Conservation (phyloP, 176 grass and related monocot genomes). For the Ananas comosus region DNA sequence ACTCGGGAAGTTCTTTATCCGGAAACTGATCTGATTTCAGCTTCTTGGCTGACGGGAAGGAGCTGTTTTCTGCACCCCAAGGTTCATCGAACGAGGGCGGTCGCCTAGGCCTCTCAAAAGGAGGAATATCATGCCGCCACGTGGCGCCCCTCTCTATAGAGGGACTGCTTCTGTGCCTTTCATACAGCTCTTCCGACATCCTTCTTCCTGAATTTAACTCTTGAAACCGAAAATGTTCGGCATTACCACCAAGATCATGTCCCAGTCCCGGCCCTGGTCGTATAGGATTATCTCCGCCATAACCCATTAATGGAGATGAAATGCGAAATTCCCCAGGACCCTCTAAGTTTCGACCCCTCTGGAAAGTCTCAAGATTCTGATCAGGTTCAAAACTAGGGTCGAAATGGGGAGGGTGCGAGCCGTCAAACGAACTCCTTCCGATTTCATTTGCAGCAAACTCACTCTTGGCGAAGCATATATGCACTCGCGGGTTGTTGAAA, state of each 20-base stretch:
- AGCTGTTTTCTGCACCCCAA: constrained; percentile 35
- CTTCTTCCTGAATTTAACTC: constrained; percentile 37
- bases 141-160: constrained; percentile 26
- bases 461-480: constrained; percentile 86
- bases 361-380: constrained; percentile 29
- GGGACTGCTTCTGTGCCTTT: constrained; percentile 34
- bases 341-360: constrained; percentile 31
- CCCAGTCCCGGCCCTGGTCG: constrained; percentile 22
- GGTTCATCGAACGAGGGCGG: constrained; percentile 33
- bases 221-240: constrained; percentile 31
- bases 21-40: constrained; percentile 28
- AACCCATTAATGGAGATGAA: constrained; percentile 23
- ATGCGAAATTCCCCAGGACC: constrained; percentile 42
- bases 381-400: constrained; percentile 20
- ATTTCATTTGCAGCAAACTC: constrained; percentile 38
- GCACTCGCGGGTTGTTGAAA: constrained; percentile 85
- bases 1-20: constrained; percentile 80
- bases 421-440: constrained; percentile 20
- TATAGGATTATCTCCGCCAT: constrained; percentile 32
- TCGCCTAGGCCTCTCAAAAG: constrained; percentile 37
- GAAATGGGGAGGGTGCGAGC: constrained; percentile 13
- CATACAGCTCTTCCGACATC: constrained; percentile 42
- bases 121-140: constrained; percentile 30
- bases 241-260: constrained; percentile 17
- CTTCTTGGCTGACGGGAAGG: constrained; percentile 48